A percentile compares a stretch with the other conserved stretches of the same genome.
Conservation (phyloP, 768 basidiomycete genomes). For the Naganishia vishniacii region DNA sequence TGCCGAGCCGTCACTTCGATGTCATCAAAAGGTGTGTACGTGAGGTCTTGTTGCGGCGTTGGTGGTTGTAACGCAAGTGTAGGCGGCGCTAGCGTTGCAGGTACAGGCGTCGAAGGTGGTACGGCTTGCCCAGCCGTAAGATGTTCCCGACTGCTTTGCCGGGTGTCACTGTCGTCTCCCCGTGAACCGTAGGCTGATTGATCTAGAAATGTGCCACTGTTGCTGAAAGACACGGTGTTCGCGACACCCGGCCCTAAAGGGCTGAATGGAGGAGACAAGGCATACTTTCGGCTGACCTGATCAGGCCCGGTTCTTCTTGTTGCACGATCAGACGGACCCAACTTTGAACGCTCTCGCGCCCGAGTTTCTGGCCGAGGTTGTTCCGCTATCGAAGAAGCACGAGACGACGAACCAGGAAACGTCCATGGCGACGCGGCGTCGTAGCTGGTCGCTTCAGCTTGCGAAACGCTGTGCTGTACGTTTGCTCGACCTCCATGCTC, state of each 20-base stretch:
- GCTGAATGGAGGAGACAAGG: background rate
- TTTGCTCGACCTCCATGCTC: background rate
- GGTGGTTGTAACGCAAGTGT: slow-evolving; percentile 22
- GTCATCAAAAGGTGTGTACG: slow-evolving; percentile 1
- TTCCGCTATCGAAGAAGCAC: background rate
- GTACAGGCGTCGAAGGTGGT: slow-evolving; percentile 8
- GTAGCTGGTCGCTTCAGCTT: slow-evolving; percentile 6
- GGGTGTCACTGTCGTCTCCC: background rate
- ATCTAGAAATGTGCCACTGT: too few species aligned
- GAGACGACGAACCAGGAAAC: background rate
- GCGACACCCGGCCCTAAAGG: too few species aligned
- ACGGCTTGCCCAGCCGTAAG: background rate
- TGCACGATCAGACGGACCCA: background rate
- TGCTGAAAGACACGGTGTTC: too few species aligned
- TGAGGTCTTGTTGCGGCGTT: slow-evolving; percentile 21
- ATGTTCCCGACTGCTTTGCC: background rate
- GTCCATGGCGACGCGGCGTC: slow-evolving; percentile 24
- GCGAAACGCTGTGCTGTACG: background rate
- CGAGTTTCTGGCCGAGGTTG: slow-evolving; percentile 8
- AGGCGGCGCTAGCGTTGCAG: slow-evolving; percentile 1
- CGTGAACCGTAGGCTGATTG: background rate
- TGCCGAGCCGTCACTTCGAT: background rate
- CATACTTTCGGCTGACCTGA: slow-evolving; percentile 17
- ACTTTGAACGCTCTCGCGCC: background rate
- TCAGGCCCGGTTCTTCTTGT: background rate